Conservation (phyloP, 1,284 basidiomycete genomes). For the Boletellus deceptivus region DNA sequence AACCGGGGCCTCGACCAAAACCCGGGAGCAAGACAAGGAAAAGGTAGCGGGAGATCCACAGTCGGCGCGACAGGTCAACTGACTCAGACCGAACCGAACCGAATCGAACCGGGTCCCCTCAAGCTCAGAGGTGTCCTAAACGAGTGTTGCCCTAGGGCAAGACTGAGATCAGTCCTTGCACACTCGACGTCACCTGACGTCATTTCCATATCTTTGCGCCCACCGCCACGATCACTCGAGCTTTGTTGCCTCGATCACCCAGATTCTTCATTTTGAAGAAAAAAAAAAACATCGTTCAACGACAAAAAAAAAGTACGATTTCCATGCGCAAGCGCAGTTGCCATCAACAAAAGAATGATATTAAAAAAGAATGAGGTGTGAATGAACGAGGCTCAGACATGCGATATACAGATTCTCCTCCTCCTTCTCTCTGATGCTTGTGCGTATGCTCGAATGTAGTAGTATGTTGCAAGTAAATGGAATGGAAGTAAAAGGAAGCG, state of each 20-base stretch:
- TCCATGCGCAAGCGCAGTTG: slow-evolving; percentile 3
- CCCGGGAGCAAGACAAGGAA: too few species aligned
- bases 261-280: too few species aligned
- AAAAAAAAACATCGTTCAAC: slow-evolving; percentile 1
- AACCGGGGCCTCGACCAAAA: too few species aligned
- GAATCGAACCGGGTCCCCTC: not conserved
- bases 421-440: not conserved
- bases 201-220: too few species aligned
- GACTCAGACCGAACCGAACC: too few species aligned
- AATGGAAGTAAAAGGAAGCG: too few species aligned
- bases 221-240: too few species aligned
- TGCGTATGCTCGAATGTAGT: not conserved
- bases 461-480: not conserved
- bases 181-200: too few species aligned
- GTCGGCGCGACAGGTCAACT: too few species aligned
- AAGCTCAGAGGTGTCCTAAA: too few species aligned
- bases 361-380: slow-evolving; percentile 27
- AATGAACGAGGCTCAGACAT: slow-evolving; percentile 3
- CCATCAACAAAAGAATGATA: slow-evolving; percentile 29
- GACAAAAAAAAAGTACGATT: not conserved
- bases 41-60: too few species aligned
- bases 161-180: not conserved
- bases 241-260: too few species aligned
- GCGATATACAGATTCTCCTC: slow-evolving; percentile 7
- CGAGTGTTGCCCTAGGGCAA: not conserved